Base-by-base conservation (phyloP, 345 rosid genomes). In the Hirschfeldia incana region DNA sequence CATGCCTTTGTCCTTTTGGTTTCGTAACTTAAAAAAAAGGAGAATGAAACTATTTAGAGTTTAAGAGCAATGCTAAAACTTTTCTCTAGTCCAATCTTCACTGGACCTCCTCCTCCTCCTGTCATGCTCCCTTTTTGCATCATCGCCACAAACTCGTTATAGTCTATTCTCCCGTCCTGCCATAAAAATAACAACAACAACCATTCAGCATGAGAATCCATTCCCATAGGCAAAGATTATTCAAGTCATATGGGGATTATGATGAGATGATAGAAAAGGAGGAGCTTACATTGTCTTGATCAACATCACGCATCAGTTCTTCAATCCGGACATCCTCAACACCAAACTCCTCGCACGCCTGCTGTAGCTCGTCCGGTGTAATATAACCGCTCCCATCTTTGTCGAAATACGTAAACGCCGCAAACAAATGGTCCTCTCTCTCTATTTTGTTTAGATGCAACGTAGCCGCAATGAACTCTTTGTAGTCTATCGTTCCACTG, bases 311-410 rank as follows among this genome's bases (percentile, higher is more conserved):
- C 77, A 93, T 86, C 82, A 93, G 70, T 76, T 93, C 98, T 68
- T 86, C 98, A 15, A 93, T 79, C 57, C 88, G 93, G 42, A 78
- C 85, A 82, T 93, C 91, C 34, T 86, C 91, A 42, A 93, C 72
- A 72, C 98, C 98, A 81, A 86, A 91, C 85, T 93, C 93, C 69
- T 87, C 89, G 26, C 98, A 93, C 26, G 97, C 98, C 72, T 85
- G 90, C 82, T 93, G 97, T 46, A 93, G 93, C 87, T 91, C 98
- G 69, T 93, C 98, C 16, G 87, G 85, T 26, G 98, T 93, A 11
- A 93, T 93, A 76, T 88, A 93, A 17, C 98, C 98, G 58, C 98
- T 91, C 51, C 97, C 97, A 85, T 91, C 98, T 78, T 90, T 91
- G 79, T 91, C 98, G 68, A 93, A 93, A 82, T 88, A 93, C 4